Evolutionary conservation across 148 eudicot genomes (phyloP).

Genomic region (Chenopodium berlandieri): DNA sequence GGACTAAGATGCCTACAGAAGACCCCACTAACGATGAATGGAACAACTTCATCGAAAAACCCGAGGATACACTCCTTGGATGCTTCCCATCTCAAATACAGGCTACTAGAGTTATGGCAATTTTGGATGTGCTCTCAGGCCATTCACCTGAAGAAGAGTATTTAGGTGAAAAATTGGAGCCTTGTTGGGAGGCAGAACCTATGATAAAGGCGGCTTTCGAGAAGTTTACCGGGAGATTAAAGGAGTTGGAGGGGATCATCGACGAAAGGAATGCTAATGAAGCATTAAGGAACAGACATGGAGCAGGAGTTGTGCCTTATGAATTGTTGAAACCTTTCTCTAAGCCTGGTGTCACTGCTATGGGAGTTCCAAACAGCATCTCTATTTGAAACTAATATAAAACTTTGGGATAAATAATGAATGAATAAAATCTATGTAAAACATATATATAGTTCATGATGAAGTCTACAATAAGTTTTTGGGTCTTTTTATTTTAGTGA

Average conservation of each 20-base stretch:
- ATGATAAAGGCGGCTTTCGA: constrained; percentile 53
- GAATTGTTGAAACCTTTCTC: constrained; percentile 65
- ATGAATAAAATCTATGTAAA: too few species aligned
- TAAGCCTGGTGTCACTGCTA: constrained; percentile 54
- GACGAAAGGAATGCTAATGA: constrained; percentile 52
- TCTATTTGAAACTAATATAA: constrained; percentile 37
- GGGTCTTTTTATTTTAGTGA: too few species aligned
- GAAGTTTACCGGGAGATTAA: constrained; percentile 43
- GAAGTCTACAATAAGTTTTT: too few species aligned
- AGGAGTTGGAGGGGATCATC: constrained; percentile 53
- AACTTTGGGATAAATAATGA: too few species aligned
- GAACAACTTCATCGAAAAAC: constrained; percentile 38
- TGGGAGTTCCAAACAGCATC: constrained; percentile 72
- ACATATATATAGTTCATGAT: too few species aligned
- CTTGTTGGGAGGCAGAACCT: constrained; percentile 42
- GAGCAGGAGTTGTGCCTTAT: constrained; percentile 74
- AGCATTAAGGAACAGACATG: constrained; percentile 50
- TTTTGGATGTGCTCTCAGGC: constrained; percentile 56
- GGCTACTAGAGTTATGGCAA: constrained; percentile 54
- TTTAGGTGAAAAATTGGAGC: constrained; percentile 42
- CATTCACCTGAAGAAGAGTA: constrained; percentile 76
- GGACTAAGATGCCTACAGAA: constrained; percentile 61
- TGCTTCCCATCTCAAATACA: constrained; percentile 63
- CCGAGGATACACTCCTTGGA: constrained; percentile 36
- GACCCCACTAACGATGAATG: constrained; percentile 40